These are phyloP conservation scores for Patellifolia procumbens DNA, from an alignment of 179 eudicot species.

Conservation along the genomic window DNA sequence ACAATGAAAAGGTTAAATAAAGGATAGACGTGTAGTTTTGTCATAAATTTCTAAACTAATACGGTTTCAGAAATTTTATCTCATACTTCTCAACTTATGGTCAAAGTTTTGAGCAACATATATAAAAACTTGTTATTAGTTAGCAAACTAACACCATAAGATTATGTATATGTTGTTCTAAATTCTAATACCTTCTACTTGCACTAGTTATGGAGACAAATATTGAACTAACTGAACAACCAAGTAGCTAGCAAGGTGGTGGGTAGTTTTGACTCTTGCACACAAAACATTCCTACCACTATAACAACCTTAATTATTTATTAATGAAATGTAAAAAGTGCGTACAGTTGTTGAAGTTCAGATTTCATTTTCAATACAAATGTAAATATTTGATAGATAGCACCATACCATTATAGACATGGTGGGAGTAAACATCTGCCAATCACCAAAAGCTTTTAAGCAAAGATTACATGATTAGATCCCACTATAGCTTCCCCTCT, in stretches of 20 bases:
- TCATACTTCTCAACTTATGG: too few species aligned
- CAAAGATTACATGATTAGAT: constrained; percentile 38
- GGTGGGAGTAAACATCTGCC: constrained; percentile 15
- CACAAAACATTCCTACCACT: constrained; percentile 29
- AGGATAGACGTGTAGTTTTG: too few species aligned
- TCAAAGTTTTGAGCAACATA: too few species aligned
- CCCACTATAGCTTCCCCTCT: constrained; percentile 5
- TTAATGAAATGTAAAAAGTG: neutral
- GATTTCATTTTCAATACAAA: constrained; percentile 22
- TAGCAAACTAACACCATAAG: too few species aligned
- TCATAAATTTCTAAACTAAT: too few species aligned
- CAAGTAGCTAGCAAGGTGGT: constrained; percentile 13
- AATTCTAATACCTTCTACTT: too few species aligned
- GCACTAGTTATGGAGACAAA: neutral
- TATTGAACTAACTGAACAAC: constrained; percentile 3
- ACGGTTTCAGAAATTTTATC: too few species aligned
- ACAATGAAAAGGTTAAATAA: too few species aligned
- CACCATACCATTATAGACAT: constrained; percentile 9
- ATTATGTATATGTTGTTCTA: too few species aligned
- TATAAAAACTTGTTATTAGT: too few species aligned
- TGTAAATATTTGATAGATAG: constrained; percentile 5
- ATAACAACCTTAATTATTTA: constrained; percentile 20
- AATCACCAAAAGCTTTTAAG: constrained; percentile 39
- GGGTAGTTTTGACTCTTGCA: constrained; percentile 22
- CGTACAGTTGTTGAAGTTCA: constrained; percentile 25